Percentiles rank a stretch among this genome's conserved stretches.
Evolutionary conservation across 176 grass and related monocot genomes (phyloP).

Genomic region (maize (Zea mays)): Zm-B73-REFERENCE-NAM-5.0 NC_050097.1:7325001-7325500

Average conservation of each 20-base stretch:
- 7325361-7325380: not conserved
- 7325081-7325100: not conserved
- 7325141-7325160: not conserved
- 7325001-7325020: not conserved
- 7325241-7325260: not conserved
- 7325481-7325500: slow-evolving; percentile 46
- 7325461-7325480: slow-evolving; percentile 70
- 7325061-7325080: not conserved
- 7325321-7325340: slow-evolving; percentile 41
- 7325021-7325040: not conserved
- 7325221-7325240: slow-evolving; percentile 4
- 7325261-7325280: slow-evolving; percentile 23
- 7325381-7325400: not conserved
- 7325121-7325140: too few relatives aligned
- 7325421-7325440: not conserved
- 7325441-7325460: slow-evolving; percentile 72
- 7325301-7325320: slow-evolving; percentile 88
- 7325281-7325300: slow-evolving; percentile 34
- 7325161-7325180: not conserved
- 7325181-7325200: not conserved
- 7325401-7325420: not conserved
- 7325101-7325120: too few relatives aligned
- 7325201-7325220: not conserved
- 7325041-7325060: not conserved
- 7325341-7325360: not conserved